Evolutionary conservation across 257 asterid genomes (phyloP).

Genomic region (Solanum boliviense): DNA sequence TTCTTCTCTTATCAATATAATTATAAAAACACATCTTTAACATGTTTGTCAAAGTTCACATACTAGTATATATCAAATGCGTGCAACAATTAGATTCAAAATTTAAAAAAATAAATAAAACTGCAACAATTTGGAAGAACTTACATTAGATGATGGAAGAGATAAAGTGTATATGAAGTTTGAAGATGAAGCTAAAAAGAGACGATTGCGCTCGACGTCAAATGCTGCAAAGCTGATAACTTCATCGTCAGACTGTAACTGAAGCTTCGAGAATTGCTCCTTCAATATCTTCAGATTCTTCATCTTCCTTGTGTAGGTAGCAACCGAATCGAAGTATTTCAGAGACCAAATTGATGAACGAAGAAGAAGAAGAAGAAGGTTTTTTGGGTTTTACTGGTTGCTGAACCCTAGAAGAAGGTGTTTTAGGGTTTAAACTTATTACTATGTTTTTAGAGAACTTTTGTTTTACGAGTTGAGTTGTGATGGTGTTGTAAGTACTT

Average conservation of each 20-base stretch:
- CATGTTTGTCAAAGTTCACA: neutral
- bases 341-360: neutral
- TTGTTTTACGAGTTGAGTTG: neutral
- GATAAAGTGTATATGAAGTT: conserved; percentile 47
- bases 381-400: neutral
- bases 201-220: conserved; percentile 71
- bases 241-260: conserved; percentile 46
- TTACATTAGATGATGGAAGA: conserved; percentile 45
- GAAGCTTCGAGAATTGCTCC: conserved; percentile 36
- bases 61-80: neutral
- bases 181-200: conserved; percentile 70
- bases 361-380: neutral
- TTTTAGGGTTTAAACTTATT: neutral
- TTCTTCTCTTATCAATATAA: neutral
- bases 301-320: conserved; percentile 17
- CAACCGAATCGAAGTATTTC: neutral
- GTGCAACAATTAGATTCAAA: neutral
- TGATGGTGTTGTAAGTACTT: neutral
- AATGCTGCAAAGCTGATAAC: conserved; percentile 44
- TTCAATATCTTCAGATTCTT: conserved; percentile 64
- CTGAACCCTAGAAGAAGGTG: neutral
- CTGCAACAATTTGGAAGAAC: neutral
- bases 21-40: neutral
- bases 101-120: neutral
- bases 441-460: neutral